phyloP scores from a whole-genome alignment of 2,329 filamentous ascomycete genomes.

The Phialophora verrucosa region DNA sequence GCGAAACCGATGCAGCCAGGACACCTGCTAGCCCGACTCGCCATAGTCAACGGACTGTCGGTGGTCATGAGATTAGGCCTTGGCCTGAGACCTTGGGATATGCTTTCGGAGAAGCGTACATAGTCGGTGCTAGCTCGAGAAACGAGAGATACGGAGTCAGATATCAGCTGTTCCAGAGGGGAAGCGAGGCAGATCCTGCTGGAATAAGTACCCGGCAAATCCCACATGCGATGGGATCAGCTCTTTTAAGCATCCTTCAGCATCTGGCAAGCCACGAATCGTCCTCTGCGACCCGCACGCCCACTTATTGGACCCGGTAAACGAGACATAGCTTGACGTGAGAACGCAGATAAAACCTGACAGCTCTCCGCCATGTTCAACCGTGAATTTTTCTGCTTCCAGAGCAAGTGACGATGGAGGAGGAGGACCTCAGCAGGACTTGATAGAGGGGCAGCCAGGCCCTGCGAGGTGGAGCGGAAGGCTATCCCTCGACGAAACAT shows the following conservation, averaged over 20 bases:
- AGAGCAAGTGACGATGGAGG: conserved; percentile 10
- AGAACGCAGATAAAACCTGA: conserved; percentile 8
- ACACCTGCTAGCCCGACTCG: conserved; percentile 24
- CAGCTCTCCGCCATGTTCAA: conserved; percentile 4
- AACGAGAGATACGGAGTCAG: conserved; percentile 20
- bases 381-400: not conserved
- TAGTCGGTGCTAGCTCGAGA: conserved; percentile 14
- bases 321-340: not conserved
- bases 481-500: conserved; percentile 16
- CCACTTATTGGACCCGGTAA: not conserved
- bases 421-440: not conserved
- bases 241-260: conserved; percentile 17
- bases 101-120: conserved; percentile 14
- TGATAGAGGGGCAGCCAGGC: conserved; percentile 14
- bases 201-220: conserved; percentile 18
- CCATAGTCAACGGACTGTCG: conserved; percentile 20
- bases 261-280: not conserved
- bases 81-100: conserved; percentile 14
- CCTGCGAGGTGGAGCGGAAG: conserved; percentile 11
- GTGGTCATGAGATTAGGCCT: conserved; percentile 29
- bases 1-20: conserved; percentile 10
- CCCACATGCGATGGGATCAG: conserved; percentile 15
- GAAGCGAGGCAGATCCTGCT: conserved; percentile 10
- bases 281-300: conserved; percentile 9
- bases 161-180: conserved; percentile 12